phyloP scores from a whole-genome alignment of 2,329 filamentous ascomycete species.

The Hypoxylon sp. region DNA sequence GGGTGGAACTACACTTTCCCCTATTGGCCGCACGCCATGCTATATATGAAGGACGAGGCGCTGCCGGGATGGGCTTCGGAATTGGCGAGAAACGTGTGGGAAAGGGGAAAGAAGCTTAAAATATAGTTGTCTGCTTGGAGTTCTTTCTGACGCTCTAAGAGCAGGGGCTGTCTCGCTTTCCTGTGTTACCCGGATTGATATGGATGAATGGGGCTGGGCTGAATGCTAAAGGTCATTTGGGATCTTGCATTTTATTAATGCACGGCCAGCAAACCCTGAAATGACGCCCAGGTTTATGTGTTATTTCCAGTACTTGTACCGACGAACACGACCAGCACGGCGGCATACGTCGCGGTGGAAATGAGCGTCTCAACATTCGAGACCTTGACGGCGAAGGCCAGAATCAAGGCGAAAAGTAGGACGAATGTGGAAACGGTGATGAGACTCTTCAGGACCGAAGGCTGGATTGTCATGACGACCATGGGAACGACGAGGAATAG shows the following conservation, averaged over 20 bases:
- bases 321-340: conserved; percentile 3
- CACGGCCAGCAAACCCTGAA: too few species aligned
- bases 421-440: not conserved
- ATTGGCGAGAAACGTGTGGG: not conserved
- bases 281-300: not conserved
- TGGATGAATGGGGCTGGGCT: too few species aligned
- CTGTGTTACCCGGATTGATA: too few species aligned
- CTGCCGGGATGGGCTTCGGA: conserved; percentile 6
- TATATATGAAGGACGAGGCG: conserved; percentile 3
- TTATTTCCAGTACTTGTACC: not conserved
- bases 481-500: not conserved
- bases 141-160: not conserved
- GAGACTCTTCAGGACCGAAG: not conserved
- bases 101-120: not conserved
- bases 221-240: too few species aligned
- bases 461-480: not conserved
- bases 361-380: conserved; percentile 15
- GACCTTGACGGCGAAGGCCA: conserved; percentile 9
- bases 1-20: not conserved
- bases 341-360: conserved; percentile 9
- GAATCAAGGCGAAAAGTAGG: conserved; percentile 1
- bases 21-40: conserved; percentile 20
- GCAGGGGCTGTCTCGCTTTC: not conserved
- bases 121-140: too few species aligned
- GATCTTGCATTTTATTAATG: too few species aligned